Conservation (phyloP, 2,329 filamentous ascomycete species). For the Penicillium vulpinum region DNA sequence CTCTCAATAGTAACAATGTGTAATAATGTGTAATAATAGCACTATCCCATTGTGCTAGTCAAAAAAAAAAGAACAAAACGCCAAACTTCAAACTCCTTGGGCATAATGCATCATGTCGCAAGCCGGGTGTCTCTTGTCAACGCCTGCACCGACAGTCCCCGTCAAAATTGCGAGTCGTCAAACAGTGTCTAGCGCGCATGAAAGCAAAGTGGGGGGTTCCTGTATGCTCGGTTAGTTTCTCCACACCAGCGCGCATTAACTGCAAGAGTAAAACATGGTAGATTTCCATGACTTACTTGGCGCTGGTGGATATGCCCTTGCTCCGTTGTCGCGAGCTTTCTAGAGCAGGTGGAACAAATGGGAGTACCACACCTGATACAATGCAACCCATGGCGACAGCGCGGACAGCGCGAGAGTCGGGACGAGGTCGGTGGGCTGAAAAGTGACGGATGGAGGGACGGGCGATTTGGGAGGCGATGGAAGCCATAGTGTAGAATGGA, state of each 20-base stretch:
- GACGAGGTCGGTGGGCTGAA: conserved; percentile 44
- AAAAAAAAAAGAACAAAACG: conserved; percentile 8
- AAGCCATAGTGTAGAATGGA: conserved; percentile 16
- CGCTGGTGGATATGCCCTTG: conserved; percentile 38
- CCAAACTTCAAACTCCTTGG: conserved; percentile 15
- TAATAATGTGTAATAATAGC: not conserved
- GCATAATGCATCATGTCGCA: conserved; percentile 17
- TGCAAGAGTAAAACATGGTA: not conserved
- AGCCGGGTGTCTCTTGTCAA: not conserved
- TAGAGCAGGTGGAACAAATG: conserved; percentile 49
- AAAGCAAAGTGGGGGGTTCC: conserved; percentile 46
- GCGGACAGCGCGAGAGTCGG: conserved; percentile 42
- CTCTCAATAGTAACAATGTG: not conserved
- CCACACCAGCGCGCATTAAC: not conserved
- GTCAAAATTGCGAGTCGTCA: not conserved
- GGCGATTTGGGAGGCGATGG: conserved; percentile 25
- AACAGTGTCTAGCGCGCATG: conserved; percentile 37
- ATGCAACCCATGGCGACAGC: conserved; percentile 45
- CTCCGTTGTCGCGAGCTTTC: conserved; percentile 47
- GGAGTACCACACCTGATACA: conserved; percentile 45
- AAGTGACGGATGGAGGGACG: conserved; percentile 47
- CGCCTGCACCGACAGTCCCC: conserved; percentile 16
- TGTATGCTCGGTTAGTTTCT: conserved; percentile 19
- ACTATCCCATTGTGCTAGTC: not conserved
- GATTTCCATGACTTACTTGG: conserved; percentile 33